phyloP scores from a whole-genome alignment of 2,329 filamentous ascomycete species.

The Pestalotiopsis sp. region DNA sequence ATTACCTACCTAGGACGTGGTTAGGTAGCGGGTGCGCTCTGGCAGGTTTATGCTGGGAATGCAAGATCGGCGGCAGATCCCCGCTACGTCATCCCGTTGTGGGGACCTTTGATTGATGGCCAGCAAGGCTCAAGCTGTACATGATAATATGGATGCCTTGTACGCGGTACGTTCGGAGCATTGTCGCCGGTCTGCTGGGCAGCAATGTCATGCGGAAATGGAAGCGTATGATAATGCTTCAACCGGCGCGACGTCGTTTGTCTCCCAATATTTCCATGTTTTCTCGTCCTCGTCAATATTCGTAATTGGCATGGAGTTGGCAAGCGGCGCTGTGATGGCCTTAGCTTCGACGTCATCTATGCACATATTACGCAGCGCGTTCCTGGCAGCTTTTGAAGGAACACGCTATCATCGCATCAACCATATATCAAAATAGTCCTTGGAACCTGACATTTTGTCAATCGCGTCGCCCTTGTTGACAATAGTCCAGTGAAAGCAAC shows the following conservation, averaged over 20 bases:
- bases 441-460: too few species aligned
- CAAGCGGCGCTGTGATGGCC: background rate
- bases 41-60: slow-evolving; percentile 3
- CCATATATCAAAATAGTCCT: too few species aligned
- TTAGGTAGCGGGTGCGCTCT: too few species aligned
- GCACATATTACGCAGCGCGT: background rate
- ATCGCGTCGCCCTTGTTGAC: background rate
- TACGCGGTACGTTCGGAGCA: background rate
- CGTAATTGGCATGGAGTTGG: background rate
- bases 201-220: too few species aligned
- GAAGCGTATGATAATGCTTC: too few species aligned
- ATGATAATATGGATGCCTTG: background rate
- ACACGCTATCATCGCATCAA: background rate
- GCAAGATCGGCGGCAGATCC: background rate
- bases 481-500: background rate
- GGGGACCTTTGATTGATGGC: background rate
- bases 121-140: background rate
- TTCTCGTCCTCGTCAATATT: background rate
- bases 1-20: background rate
- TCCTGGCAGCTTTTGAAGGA: background rate
- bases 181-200: too few species aligned
- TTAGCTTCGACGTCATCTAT: background rate
- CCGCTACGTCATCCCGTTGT: background rate
- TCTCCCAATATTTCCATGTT: background rate
- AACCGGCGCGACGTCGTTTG: too few species aligned